A percentile compares a stretch with the other conserved stretches of the same genome.
Evolutionary conservation across 2,329 filamentous ascomycete species (phyloP).

Genomic region (Trichoderma afroharzianum): DNA sequence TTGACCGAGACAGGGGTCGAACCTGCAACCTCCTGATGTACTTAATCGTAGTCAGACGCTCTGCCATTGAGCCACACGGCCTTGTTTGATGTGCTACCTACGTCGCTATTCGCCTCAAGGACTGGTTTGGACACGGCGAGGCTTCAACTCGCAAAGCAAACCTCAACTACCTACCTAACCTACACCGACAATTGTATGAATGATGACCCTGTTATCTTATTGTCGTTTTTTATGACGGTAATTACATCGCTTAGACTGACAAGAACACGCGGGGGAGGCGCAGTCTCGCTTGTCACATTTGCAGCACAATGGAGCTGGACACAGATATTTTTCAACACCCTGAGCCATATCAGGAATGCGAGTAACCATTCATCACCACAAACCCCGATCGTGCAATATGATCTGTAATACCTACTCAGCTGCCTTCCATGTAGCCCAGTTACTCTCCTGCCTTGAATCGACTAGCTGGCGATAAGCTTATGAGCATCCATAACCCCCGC

Average conservation of each 20-base stretch:
- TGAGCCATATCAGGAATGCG: neutral
- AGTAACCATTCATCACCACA: neutral
- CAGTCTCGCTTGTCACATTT: neutral
- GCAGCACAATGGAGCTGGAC: no score
- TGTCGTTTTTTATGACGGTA: no score
- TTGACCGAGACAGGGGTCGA: constrained; percentile 18
- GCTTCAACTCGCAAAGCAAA: neutral
- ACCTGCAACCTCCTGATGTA: constrained; percentile 18
- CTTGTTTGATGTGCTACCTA: neutral
- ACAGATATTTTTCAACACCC: no score
- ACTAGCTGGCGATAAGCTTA: neutral
- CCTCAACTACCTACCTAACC: neutral
- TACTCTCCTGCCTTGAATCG: neutral
- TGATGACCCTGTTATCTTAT: neutral
- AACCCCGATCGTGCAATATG: neutral
- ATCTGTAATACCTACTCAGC: neutral
- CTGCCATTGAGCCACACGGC: constrained; percentile 18
- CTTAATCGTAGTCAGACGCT: constrained; percentile 17
- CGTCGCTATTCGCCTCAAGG: neutral
- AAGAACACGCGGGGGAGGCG: neutral
- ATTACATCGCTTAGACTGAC: neutral
- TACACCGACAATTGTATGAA: neutral
- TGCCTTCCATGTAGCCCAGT: neutral
- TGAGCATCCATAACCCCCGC: neutral
- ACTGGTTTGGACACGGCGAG: neutral